Conservation (phyloP, 2,329 filamentous ascomycete genomes). For the Neofusicoccum parvum region DNA sequence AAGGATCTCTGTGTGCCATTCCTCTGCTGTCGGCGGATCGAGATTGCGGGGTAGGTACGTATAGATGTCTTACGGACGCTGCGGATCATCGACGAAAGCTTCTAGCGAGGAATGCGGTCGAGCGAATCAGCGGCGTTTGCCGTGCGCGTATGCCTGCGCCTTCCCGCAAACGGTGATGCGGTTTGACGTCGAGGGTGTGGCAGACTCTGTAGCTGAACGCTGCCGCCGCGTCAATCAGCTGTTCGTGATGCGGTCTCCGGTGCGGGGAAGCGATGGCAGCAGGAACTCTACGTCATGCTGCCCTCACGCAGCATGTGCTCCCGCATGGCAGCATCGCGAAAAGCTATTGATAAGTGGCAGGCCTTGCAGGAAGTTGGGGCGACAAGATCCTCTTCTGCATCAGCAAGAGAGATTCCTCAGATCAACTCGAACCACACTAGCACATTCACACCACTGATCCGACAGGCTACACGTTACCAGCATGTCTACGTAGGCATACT, state of each 20-base stretch:
- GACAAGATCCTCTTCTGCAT: not conserved
- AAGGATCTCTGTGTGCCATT: too few species aligned
- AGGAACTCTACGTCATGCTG: conserved; percentile 8
- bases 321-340: not conserved
- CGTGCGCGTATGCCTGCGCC: not conserved
- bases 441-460: not conserved
- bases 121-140: conserved; percentile 4
- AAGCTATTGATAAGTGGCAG: not conserved
- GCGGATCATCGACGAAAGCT: not conserved
- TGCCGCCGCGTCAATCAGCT: not conserved
- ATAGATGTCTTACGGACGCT: not conserved
- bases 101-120: conserved; percentile 4
- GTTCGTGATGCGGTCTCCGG: not conserved
- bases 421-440: not conserved
- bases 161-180: conserved; percentile 12
- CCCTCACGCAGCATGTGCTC: not conserved
- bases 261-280: not conserved
- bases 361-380: not conserved
- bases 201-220: not conserved
- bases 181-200: conserved; percentile 12
- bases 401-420: not conserved
- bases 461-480: not conserved
- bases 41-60: not conserved
- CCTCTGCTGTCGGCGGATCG: not conserved
- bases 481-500: conserved; percentile 6